A percentile compares a stretch with the other conserved stretches of the same genome.
Evolutionary conservation across 192 early-diverging fungal genomes (phyloP).

Genomic region (Podochytrium sp.): DNA sequence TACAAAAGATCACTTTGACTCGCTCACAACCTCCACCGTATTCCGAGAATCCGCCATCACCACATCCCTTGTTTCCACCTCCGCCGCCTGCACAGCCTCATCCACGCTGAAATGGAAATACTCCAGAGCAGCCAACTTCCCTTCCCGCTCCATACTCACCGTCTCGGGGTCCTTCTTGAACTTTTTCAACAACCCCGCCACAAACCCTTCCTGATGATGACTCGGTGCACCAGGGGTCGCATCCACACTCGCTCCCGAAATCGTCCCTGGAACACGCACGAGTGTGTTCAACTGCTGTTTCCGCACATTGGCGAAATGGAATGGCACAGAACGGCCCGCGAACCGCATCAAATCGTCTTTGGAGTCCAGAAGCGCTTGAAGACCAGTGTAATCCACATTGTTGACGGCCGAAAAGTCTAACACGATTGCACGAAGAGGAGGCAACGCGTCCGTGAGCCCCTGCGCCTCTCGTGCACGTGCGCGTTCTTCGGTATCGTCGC

Average conservation of each 20-base stretch:
- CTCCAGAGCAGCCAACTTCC: neutral
- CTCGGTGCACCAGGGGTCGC: too few species aligned
- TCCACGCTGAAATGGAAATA: neutral
- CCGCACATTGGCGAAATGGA: constrained; percentile 59
- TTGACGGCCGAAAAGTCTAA: constrained; percentile 84
- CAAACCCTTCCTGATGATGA: too few species aligned
- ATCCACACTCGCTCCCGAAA: too few species aligned
- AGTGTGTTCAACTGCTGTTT: constrained; percentile 27
- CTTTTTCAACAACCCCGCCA: too few species aligned
- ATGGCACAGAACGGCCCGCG: constrained; percentile 49
- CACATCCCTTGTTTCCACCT: neutral
- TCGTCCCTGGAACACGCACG: too few species aligned
- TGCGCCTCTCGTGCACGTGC: neutral
- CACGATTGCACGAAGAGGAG: constrained; percentile 68
- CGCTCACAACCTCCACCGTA: too few species aligned
- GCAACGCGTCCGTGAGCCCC: constrained; percentile 23
- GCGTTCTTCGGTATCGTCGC: constrained; percentile 45
- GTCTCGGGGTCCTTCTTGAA: too few species aligned
- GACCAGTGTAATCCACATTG: constrained; percentile 77
- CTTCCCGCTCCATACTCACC: too few species aligned
- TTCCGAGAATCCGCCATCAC: too few species aligned
- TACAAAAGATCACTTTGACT: too few species aligned
- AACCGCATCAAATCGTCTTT: constrained; percentile 59
- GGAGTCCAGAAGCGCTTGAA: constrained; percentile 76
- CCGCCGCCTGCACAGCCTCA: neutral